A percentile compares a stretch with the other conserved stretches of the same genome.
phyloP scores from a whole-genome alignment of 2,329 filamentous ascomycete species.

The Colletotrichum limetticola region DNA sequence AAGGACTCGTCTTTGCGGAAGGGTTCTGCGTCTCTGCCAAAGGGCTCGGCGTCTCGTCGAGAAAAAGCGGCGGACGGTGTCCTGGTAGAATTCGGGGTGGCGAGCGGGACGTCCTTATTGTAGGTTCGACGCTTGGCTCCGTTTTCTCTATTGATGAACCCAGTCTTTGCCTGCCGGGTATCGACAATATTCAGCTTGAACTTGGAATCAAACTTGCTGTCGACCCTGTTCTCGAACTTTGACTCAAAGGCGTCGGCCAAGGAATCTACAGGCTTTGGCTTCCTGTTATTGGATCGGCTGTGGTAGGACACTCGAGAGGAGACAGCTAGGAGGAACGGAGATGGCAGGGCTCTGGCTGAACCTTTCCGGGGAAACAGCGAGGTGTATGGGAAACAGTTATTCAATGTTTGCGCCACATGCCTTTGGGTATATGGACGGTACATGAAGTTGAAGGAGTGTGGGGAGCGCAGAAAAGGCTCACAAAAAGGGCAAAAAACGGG shows the following conservation, averaged over 20 bases:
- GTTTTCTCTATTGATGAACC: not conserved
- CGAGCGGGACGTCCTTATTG: not conserved
- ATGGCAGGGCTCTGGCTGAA: not conserved
- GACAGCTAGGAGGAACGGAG: not conserved
- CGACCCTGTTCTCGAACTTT: not conserved
- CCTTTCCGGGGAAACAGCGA: not conserved
- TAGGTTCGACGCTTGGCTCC: not conserved
- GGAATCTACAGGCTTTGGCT: not conserved
- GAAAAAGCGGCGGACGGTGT: not conserved
- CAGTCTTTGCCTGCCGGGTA: not conserved
- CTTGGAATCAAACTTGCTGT: not conserved
- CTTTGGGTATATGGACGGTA: not conserved
- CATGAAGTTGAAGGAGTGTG: constrained; percentile 28
- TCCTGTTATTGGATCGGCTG: not conserved
- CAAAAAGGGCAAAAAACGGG: not conserved
- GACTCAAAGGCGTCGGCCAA: not conserved
- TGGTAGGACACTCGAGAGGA: not conserved
- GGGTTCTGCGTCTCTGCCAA: too few relatives aligned
- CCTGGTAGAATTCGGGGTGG: not conserved
- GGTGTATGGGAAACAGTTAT: not conserved
- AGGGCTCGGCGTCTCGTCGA: not conserved
- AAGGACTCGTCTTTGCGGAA: too few relatives aligned
- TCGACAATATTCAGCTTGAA: too few relatives aligned
- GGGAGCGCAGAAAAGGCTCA: constrained; percentile 21
- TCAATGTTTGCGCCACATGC: not conserved